Percentiles rank a stretch among this genome's conserved stretches.
Evolutionary conservation across 2,329 filamentous ascomycete species (phyloP).

Genomic region (Aureobasidium sp.): DNA sequence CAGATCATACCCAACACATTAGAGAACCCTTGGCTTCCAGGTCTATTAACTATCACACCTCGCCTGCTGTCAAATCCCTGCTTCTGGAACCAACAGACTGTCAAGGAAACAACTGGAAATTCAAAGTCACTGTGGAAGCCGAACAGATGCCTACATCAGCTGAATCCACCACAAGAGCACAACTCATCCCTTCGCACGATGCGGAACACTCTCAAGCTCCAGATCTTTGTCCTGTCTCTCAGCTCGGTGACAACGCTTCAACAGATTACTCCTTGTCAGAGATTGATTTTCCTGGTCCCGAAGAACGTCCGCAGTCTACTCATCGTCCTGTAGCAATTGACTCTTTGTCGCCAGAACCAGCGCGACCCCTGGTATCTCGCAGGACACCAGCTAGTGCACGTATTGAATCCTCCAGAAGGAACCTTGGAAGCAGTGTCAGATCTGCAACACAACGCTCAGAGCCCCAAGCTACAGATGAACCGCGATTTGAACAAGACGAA

Average conservation of each 20-base stretch:
- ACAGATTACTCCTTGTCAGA: constrained; percentile 5
- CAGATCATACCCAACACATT: not conserved
- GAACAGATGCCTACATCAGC: constrained; percentile 28
- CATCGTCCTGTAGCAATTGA: not conserved
- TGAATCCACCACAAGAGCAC: not conserved
- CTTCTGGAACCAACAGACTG: constrained; percentile 35
- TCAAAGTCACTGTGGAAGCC: constrained; percentile 45
- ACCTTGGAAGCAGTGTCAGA: not conserved
- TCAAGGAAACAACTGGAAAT: constrained; percentile 40
- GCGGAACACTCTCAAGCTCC: not conserved
- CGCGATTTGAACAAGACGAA: constrained; percentile 6
- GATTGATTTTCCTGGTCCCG: not conserved
- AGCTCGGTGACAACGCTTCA: constrained; percentile 1
- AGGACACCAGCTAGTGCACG: not conserved
- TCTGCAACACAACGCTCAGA: not conserved
- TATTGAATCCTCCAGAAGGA: not conserved
- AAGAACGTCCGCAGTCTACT: not conserved
- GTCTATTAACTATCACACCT: constrained; percentile 26
- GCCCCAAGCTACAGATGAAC: not conserved
- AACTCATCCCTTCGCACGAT: not conserved
- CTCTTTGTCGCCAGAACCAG: not conserved
- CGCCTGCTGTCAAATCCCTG: constrained; percentile 38
- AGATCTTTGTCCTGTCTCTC: constrained; percentile 2
- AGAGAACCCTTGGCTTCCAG: constrained; percentile 21
- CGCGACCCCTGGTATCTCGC: not conserved